phyloP scores from a whole-genome alignment of 1,284 basidiomycete species.

The Leucoagaricus sp. region DNA sequence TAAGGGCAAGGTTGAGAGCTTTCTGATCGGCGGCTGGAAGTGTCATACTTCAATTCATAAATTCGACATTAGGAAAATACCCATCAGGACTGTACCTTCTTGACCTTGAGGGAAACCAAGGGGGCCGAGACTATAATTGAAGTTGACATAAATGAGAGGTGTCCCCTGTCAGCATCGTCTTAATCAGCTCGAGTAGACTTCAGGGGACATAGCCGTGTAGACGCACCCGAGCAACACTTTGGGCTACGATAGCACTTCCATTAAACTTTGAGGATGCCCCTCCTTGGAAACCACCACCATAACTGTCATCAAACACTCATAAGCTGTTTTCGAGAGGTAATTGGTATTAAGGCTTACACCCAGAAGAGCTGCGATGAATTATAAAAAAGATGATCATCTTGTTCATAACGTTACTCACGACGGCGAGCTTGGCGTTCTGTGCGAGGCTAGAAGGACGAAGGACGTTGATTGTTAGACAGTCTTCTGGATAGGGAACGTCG shows the following conservation, averaged over 20 bases:
- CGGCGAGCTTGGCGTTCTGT: conserved; percentile 32
- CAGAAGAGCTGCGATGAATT: conserved; percentile 33
- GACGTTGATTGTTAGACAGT: conserved; percentile 51
- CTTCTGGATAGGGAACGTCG: conserved; percentile 35
- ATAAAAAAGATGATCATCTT: conserved; percentile 18
- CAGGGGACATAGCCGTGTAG: background rate
- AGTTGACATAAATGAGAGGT: conserved; percentile 54
- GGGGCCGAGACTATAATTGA: conserved; percentile 56
- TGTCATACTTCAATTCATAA: background rate
- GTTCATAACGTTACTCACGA: conserved; percentile 24
- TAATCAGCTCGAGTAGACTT: background rate
- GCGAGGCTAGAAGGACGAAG: conserved; percentile 38
- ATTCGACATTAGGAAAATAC: background rate
- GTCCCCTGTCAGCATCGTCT: conserved; percentile 38
- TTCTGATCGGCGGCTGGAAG: conserved; percentile 26
- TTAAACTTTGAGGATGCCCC: conserved; percentile 40
- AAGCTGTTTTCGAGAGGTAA: background rate
- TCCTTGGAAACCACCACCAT: conserved; percentile 37
- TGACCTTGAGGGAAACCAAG: conserved; percentile 53
- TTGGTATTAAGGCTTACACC: conserved; percentile 24
- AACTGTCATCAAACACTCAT: conserved; percentile 26
- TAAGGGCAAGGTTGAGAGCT: conserved; percentile 46
- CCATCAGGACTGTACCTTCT: conserved; percentile 32
- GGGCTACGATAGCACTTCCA: conserved; percentile 43
- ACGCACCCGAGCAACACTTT: conserved; percentile 45